Evolutionary conservation across 176 grass and related monocot genomes (phyloP), one percentile per base, ranked within the genome.

Genomic region (Poa pratensis): DNA sequence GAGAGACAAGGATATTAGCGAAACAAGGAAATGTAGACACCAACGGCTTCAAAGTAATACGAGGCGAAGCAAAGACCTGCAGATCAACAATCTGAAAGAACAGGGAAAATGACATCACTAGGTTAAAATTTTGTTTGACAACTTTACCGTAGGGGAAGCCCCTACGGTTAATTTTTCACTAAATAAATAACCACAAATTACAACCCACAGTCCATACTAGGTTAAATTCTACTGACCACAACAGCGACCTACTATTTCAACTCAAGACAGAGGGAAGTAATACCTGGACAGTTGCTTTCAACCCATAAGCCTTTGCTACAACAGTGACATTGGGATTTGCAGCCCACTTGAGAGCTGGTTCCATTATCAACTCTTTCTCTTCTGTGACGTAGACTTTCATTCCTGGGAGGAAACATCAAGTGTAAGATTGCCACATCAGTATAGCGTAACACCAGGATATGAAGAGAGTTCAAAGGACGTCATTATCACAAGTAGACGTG

Each of bases 311-410:
- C 83, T 92, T 99, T 37, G 86, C 86, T 87, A 82, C 82, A 89
- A 89, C 80, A 73, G 87, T 89, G 50, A 99, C 18, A 92, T 99
- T 99, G 83, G 96, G 93, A 57, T 99, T 99, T 83, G 89, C 96
- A 89, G 96, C 96, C 96, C 96, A 99, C 80, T 99, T 99, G 52
- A 99, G 70, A 74, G 81, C 94, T 61, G 96, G 93, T 91, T 99
- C 96, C 96, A 99, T 94, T 85, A 96, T 96, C 61, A 99, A 78
- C 75, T 99, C 96, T 52, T 99, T 86, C 80, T 99, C 96, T 75
- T 99, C 96, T 67, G 91, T 94, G 81, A 85, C 40, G 24, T 99
- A 94, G 53, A 92, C 96, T 85, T 99, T 99, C 91, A 99, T 99
- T 90, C 96, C 96, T 98, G 88, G 66, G 69, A 80, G 34, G 68